Evolutionary conservation across 176 grass and related monocot species (phyloP).

Genomic region (Areca catechu): DNA sequence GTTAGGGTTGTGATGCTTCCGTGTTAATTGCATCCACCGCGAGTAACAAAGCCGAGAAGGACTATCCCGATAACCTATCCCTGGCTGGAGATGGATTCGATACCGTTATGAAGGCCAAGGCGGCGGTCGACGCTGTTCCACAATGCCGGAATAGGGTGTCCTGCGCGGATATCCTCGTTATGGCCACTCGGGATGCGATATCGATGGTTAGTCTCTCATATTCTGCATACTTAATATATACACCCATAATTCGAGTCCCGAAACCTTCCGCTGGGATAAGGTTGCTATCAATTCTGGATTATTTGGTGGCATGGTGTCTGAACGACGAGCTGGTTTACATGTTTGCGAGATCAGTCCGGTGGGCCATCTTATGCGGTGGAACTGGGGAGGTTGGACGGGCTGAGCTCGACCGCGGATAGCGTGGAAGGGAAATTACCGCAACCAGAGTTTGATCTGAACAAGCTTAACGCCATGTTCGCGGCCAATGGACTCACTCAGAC

Average conservation of each 20-base stretch:
- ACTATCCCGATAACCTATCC: constrained; percentile 36
- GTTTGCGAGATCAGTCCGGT: constrained; percentile 22
- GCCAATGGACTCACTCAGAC: constrained; percentile 34
- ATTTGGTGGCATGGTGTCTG: background rate
- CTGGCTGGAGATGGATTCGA: constrained; percentile 53
- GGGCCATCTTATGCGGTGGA: constrained; percentile 64
- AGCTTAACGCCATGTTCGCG: constrained; percentile 40
- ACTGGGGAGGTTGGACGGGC: constrained; percentile 50
- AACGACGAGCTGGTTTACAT: background rate
- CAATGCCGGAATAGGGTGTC: constrained; percentile 48
- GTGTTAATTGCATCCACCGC: constrained; percentile 37
- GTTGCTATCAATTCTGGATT: background rate
- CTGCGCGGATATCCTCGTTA: constrained; percentile 52
- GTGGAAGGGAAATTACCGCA: constrained; percentile 36
- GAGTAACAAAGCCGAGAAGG: constrained; percentile 44
- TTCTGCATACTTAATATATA: no score
- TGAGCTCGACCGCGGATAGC: constrained; percentile 36
- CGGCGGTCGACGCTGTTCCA: constrained; percentile 47
- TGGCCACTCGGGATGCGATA: constrained; percentile 57
- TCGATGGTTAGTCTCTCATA: constrained; percentile 18
- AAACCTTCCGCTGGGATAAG: no score
- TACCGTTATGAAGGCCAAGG: constrained; percentile 38
- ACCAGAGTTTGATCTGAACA: constrained; percentile 27
- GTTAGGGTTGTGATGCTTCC: constrained; percentile 60
- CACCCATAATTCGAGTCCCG: no score